These are phyloP conservation scores for Beauveria caledonica DNA, from an alignment of 2,329 filamentous ascomycete genomes.

Conservation along the genomic window DNA sequence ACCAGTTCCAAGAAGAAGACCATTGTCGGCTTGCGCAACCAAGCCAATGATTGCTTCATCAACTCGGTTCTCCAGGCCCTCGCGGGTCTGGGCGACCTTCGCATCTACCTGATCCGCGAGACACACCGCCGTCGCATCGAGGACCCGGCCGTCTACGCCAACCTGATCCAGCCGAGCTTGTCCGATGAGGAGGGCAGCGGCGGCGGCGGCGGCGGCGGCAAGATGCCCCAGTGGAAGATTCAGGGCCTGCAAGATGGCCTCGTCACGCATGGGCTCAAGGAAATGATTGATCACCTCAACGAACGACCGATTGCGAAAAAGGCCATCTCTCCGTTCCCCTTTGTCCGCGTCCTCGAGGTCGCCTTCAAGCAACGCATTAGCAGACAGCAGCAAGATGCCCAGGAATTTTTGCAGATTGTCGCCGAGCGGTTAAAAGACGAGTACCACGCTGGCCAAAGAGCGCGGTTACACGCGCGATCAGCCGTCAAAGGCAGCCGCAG, in stretches of 20 bases:
- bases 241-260: constrained; percentile 68
- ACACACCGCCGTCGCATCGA: constrained; percentile 77
- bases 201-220: constrained; percentile 16
- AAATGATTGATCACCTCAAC: constrained; percentile 85
- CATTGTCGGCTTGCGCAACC: constrained; percentile 80
- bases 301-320: constrained; percentile 91
- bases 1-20: constrained; percentile 65
- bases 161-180: constrained; percentile 42
- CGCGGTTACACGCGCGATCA: constrained; percentile 48
- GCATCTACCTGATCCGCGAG: constrained; percentile 87
- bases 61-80: constrained; percentile 93
- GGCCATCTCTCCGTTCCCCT: constrained; percentile 79
- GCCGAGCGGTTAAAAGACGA: constrained; percentile 89
- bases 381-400: constrained; percentile 91
- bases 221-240: constrained; percentile 51
- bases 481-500: constrained; percentile 16
- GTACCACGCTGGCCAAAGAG: constrained; percentile 76
- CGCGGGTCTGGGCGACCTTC: constrained; percentile 80
- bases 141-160: constrained; percentile 64
- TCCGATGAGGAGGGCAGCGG: constrained; percentile 19
- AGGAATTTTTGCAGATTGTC: constrained; percentile 93
- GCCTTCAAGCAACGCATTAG: constrained; percentile 89
- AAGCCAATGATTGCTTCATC: constrained; percentile 94
- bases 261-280: constrained; percentile 81
- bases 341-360: constrained; percentile 73